A percentile compares a stretch with the other conserved stretches of the same genome.
Evolutionary conservation across 2,329 filamentous ascomycete species (phyloP).

Genomic region (Penicillium sp.): DNA sequence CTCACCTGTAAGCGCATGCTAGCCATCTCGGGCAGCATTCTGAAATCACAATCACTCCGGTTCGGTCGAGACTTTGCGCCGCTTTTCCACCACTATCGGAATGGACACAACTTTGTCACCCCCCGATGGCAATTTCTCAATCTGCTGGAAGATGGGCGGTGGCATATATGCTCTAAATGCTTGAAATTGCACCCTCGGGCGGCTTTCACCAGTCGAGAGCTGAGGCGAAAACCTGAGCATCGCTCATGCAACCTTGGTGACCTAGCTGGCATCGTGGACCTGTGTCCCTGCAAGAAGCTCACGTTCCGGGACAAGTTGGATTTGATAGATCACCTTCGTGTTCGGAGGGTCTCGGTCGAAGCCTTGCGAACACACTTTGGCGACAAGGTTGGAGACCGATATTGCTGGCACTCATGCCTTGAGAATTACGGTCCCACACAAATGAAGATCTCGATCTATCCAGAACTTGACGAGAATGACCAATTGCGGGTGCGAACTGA

Average conservation of each 20-base stretch:
- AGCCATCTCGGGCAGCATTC: conserved; percentile 26
- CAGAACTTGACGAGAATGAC: conserved; percentile 28
- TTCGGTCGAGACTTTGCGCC: conserved; percentile 37
- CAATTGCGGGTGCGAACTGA: conserved; percentile 32
- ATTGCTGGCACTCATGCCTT: conserved; percentile 35
- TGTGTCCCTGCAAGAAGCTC: conserved; percentile 38
- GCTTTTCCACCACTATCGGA: conserved; percentile 36
- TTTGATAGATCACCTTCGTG: conserved; percentile 28
- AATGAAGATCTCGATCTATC: conserved; percentile 31
- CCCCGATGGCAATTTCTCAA: conserved; percentile 34
- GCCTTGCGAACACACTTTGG: conserved; percentile 26
- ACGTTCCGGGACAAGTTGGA: conserved; percentile 36
- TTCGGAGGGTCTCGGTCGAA: conserved; percentile 24
- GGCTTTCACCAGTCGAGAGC: conserved; percentile 29
- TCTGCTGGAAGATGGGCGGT: conserved; percentile 31
- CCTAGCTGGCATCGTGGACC: conserved; percentile 33
- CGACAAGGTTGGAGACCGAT: conserved; percentile 24
- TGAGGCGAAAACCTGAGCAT: conserved; percentile 28
- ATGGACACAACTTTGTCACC: conserved; percentile 32
- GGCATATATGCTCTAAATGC: conserved; percentile 34
- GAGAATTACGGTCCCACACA: conserved; percentile 31
- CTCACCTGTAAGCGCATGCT: conserved; percentile 35
- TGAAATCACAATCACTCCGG: conserved; percentile 29
- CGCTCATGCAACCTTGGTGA: conserved; percentile 32
- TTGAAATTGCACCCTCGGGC: conserved; percentile 35